A percentile compares a stretch with the other conserved stretches of the same genome.
These are phyloP conservation scores for Magnaporthiopsis incrustans DNA, from an alignment of 2,329 filamentous ascomycete species.

Conservation along the genomic window DNA sequence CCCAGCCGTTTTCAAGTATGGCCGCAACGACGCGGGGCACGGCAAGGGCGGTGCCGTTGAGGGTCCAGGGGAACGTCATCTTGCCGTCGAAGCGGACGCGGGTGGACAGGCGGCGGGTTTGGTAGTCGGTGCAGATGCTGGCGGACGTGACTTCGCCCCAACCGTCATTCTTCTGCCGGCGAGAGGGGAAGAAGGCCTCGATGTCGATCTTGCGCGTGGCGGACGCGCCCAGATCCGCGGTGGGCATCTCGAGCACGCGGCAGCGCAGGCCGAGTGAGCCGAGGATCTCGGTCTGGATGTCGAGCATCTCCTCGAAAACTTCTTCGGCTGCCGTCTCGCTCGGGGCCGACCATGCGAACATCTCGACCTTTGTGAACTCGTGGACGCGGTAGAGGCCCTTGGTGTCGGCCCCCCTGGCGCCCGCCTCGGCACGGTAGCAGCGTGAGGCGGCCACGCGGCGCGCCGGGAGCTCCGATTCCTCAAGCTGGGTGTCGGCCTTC, in stretches of 20 bases:
- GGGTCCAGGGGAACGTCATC: constrained; percentile 72
- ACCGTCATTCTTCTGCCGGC: constrained; percentile 51
- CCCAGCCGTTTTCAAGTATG: constrained; percentile 84
- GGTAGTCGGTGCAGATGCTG: constrained; percentile 92
- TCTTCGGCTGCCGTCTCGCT: constrained; percentile 39
- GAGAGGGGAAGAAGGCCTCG: constrained; percentile 86
- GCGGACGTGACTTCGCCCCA: constrained; percentile 93
- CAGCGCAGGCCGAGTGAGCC: constrained; percentile 70
- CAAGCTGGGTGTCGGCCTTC: constrained; percentile 66
- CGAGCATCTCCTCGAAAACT: constrained; percentile 77
- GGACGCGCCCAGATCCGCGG: constrained; percentile 78
- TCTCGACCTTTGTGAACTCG: constrained; percentile 97
- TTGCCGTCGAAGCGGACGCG: constrained; percentile 52
- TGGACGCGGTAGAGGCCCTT: constrained; percentile 96
- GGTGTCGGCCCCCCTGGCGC: constrained; percentile 79
- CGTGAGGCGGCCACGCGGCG: constrained; percentile 78
- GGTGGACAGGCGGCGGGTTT: constrained; percentile 74
- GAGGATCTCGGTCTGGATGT: constrained; percentile 80
- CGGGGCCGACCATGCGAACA: constrained; percentile 84
- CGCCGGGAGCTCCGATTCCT: constrained; percentile 53
- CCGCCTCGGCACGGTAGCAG: constrained; percentile 95
- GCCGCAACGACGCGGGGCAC: constrained; percentile 85
- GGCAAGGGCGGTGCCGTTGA: constrained; percentile 90
- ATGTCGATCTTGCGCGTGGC: constrained; percentile 86
- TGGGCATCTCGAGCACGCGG: constrained; percentile 88